Evolutionary conservation across 805 yeast genomes (phyloP).

Genomic region (Jamesozyma rosinii): DNA sequence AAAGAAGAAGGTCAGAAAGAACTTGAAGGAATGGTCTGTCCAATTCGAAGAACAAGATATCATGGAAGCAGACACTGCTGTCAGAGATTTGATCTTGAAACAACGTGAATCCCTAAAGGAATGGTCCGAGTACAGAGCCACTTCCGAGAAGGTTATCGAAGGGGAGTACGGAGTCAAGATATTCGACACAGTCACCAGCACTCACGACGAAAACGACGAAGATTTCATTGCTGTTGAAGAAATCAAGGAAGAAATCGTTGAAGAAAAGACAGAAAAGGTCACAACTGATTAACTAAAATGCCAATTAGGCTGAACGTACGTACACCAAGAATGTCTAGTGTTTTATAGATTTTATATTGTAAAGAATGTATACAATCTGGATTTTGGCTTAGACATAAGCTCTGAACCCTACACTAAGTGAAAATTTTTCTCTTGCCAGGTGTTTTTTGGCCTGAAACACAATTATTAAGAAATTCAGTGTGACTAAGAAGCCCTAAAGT

Average conservation of each 20-base stretch:
- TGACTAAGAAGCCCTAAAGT: too few species aligned
- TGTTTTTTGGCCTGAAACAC: too few species aligned
- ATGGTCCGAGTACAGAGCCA: conserved; percentile 74
- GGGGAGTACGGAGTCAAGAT: conserved; percentile 14
- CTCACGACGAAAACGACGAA: conserved; percentile 36
- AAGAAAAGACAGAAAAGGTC: conserved; percentile 62
- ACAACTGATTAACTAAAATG: conserved; percentile 23
- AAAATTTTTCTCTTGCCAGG: too few species aligned
- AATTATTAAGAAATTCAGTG: too few species aligned
- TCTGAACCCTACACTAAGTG: background rate
- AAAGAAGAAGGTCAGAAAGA: conserved; percentile 83
- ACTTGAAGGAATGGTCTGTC: conserved; percentile 78
- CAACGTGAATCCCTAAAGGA: conserved; percentile 76
- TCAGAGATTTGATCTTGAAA: conserved; percentile 76
- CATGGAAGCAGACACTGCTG: conserved; percentile 89
- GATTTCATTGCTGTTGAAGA: conserved; percentile 64
- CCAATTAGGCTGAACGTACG: background rate
- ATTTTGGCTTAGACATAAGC: background rate
- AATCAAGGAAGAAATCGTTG: conserved; percentile 63
- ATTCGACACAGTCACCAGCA: conserved; percentile 31
- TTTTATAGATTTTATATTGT: too few species aligned
- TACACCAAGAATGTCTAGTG: too few species aligned
- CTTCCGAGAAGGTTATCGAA: conserved; percentile 39
- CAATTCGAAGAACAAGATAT: conserved; percentile 92
- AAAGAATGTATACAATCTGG: background rate